phyloP scores from a whole-genome alignment of 2,329 filamentous ascomycete genomes.

The Trichophyton verrucosum region DNA sequence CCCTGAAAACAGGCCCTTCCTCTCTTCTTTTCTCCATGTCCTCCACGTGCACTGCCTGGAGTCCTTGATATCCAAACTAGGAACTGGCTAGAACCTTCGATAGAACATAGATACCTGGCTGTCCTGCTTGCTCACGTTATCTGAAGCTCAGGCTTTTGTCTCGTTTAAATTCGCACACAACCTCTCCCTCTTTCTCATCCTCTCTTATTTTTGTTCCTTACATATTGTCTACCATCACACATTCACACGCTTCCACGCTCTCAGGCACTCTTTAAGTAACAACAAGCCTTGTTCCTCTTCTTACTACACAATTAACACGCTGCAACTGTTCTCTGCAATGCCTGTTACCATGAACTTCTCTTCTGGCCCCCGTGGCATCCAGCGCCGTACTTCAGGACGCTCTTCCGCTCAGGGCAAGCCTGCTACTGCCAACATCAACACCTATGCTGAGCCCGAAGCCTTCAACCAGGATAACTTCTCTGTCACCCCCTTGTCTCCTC shows the following conservation, averaged over 20 bases:
- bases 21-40: neutral
- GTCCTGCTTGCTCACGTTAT: neutral
- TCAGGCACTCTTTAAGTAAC: neutral
- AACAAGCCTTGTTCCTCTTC: neutral
- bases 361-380: neutral
- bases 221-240: neutral
- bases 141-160: neutral
- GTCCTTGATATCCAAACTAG: neutral
- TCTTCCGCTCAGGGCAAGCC: neutral
- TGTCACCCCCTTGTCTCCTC: constrained; percentile 19
- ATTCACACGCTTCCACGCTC: neutral
- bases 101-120: neutral
- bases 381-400: neutral
- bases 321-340: neutral
- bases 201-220: neutral
- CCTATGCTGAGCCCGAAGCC: neutral
- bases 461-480: constrained; percentile 2
- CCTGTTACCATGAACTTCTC: neutral
- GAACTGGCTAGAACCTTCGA: neutral
- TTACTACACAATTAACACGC: neutral
- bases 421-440: neutral
- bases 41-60: neutral
- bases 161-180: constrained; percentile 1
- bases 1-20: neutral
- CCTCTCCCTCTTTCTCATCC: neutral